A percentile compares a stretch with the other conserved stretches of the same genome.
These are phyloP conservation scores for Cornus florida DNA, from an alignment of 148 eudicot genomes.

Conservation along the genomic window DNA sequence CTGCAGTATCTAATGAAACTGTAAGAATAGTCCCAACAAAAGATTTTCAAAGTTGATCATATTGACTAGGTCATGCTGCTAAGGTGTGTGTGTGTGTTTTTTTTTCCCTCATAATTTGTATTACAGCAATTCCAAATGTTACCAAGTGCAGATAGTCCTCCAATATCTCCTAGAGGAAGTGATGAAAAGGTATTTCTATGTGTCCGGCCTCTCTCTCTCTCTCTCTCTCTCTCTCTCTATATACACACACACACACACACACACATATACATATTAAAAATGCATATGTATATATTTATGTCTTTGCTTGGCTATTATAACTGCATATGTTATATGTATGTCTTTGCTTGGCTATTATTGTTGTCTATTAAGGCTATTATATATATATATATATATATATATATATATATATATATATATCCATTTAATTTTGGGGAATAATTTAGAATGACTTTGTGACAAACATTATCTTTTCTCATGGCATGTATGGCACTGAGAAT, in stretches of 20 bases:
- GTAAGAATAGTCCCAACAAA: constrained; percentile 22
- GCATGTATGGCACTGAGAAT: neutral
- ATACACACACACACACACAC: too few species aligned
- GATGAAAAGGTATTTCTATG: constrained; percentile 58
- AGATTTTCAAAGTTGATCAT: neutral
- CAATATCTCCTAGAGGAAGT: constrained; percentile 64
- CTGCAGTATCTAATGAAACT: constrained; percentile 33
- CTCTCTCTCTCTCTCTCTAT: neutral
- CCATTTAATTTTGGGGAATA: neutral
- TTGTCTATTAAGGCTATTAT: too few species aligned
- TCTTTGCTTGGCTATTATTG: neutral
- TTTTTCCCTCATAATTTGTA: neutral
- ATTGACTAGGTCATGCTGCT: neutral
- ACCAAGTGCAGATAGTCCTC: constrained; percentile 52
- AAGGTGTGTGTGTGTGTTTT: too few species aligned
- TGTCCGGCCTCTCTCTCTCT: neutral
- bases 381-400: too few species aligned
- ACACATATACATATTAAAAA: neutral
- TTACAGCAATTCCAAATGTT: constrained; percentile 39
- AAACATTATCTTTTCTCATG: neutral
- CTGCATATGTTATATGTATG: too few species aligned
- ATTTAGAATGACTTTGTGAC: neutral
- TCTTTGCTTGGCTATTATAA: neutral
- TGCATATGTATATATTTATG: too few species aligned
- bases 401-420: too few species aligned